Evolutionary conservation across 2,329 filamentous ascomycete genomes (phyloP), one percentile per base, ranked within the genome.

Genomic region (Paraconiothyrium sp.): DNA sequence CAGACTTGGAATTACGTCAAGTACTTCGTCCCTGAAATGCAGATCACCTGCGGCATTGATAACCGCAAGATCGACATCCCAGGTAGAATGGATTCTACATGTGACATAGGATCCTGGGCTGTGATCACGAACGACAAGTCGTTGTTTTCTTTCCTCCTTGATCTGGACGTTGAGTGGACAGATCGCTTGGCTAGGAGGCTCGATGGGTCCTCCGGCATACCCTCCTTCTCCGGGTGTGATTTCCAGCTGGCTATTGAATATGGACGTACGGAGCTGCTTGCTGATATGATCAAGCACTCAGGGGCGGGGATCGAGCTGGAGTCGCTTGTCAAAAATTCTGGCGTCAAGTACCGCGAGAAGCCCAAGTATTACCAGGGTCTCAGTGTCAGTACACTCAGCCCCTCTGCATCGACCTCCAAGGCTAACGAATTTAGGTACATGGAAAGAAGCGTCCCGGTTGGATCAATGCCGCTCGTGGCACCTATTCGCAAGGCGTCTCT

Each of bases 301-400:
- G 92, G 91, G 1, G 87, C 87, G 4, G 90, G 90, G 1, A 85
- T 94, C 61, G 90, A 91, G 0, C 79, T 94, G 0, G 86, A 90
- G 51, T 80, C 86, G 20, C 78, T 95, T 6, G 85, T 91, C 47
- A 86, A 89, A 76, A 86, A 85, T 59, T 89, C 84, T 59, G 90
- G 90, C 2, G 77, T 90, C 1, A 84, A 90, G 68, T 75, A 89
- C 52, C 83, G 86, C 57, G 81, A 86, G 65, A 91, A 90, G 74
- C 87, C 91, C 0, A 85, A 85, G 58, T 92, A 87, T 75, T 96
- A 96, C 72, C 90, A 92, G 76, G 92, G 92, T 0, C 77, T 94
- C 34, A 89, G 88, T 1, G 89, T 64, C 60, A 58, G 62, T 59
- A 4, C 7, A 13, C 43, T 27, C 9, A 13, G 14, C 24, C 1